These are phyloP conservation scores for Panaeolus cyanescens DNA, from an alignment of 768 basidiomycete genomes.

Conservation along the genomic window DNA sequence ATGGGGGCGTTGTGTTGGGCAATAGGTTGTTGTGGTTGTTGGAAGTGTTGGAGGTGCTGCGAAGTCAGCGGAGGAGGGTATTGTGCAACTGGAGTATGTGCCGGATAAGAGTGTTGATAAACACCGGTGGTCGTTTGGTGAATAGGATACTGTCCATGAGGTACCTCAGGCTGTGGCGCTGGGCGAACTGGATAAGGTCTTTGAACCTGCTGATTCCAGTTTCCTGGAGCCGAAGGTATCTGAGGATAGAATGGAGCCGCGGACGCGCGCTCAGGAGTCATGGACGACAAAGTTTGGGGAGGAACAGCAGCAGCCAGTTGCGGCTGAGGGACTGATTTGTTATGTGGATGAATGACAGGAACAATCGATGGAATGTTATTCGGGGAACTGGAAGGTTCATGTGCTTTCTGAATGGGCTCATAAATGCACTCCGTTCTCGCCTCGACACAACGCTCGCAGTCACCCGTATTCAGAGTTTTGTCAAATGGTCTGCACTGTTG, in stretches of 20 bases:
- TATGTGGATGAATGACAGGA: neutral
- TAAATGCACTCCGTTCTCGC: constrained; percentile 40
- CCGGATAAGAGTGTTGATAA: neutral
- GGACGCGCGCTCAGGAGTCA: neutral
- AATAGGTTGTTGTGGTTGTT: neutral
- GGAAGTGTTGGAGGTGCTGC: neutral
- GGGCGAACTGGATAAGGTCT: neutral
- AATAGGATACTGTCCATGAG: neutral
- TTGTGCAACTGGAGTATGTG: neutral
- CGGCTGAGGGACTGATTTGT: constrained; percentile 1
- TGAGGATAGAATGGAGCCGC: neutral
- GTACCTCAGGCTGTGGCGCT: neutral
- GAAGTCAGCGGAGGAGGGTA: neutral
- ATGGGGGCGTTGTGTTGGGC: neutral
- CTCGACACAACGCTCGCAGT: constrained; percentile 44
- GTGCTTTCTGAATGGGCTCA: constrained; percentile 34
- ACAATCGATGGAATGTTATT: neutral
- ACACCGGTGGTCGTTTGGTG: neutral
- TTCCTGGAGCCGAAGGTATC: neutral
- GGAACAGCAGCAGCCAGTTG: neutral
- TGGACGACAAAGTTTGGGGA: neutral
- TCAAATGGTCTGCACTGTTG: neutral
- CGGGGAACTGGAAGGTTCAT: neutral
- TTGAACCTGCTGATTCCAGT: neutral
- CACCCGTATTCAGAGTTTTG: constrained; percentile 9